Evolutionary conservation across 2,329 filamentous ascomycete species (phyloP).

Genomic region (Madurella fahalii): DNA sequence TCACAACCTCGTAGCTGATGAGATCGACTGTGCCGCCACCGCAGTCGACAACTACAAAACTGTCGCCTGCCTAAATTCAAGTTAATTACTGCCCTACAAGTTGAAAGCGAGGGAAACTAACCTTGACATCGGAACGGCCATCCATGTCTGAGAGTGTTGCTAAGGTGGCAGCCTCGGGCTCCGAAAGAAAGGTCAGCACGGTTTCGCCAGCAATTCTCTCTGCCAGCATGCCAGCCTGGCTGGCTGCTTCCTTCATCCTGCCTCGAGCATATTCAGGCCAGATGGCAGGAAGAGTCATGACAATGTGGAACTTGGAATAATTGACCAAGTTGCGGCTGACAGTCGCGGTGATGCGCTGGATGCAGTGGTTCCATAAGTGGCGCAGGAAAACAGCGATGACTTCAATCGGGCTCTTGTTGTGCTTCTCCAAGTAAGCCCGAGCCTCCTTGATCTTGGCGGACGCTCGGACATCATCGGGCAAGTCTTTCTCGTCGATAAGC

Average conservation of each 20-base stretch:
- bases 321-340: conserved; percentile 25
- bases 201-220: conserved; percentile 30
- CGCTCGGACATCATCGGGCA: conserved; percentile 25
- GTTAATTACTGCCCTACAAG: neutral
- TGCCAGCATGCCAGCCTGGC: conserved; percentile 34
- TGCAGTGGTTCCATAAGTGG: conserved; percentile 32
- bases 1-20: conserved; percentile 35
- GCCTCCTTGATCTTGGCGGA: conserved; percentile 35
- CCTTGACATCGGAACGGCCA: conserved; percentile 7
- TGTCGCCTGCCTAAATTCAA: conserved; percentile 15
- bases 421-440: neutral
- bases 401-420: conserved; percentile 26
- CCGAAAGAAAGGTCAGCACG: conserved; percentile 34
- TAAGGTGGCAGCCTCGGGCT: conserved; percentile 45
- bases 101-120: neutral
- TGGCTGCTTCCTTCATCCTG: conserved; percentile 36
- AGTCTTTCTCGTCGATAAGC: conserved; percentile 32
- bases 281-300: conserved; percentile 44
- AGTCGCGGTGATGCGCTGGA: conserved; percentile 26
- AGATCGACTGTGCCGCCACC: conserved; percentile 35
- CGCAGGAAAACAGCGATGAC: conserved; percentile 33
- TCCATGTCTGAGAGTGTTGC: conserved; percentile 32
- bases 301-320: conserved; percentile 31
- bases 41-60: conserved; percentile 29
- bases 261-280: conserved; percentile 39